phyloP scores from a whole-genome alignment of 495 filamentous ascomycete genomes.

The Hamigera avellanea region DNA sequence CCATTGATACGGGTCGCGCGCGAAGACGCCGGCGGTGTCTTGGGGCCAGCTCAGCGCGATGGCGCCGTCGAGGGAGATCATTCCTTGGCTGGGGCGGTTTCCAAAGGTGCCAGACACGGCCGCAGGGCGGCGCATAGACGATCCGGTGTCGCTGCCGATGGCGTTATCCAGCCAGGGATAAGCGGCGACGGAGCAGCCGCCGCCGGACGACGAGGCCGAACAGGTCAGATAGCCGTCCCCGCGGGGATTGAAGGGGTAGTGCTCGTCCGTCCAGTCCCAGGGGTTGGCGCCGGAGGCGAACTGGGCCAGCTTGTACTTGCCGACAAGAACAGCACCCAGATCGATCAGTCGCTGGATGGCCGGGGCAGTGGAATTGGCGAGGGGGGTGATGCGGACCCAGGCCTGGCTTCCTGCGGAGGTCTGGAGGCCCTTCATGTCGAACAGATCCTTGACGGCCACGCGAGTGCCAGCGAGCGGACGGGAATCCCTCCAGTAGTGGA shows the following conservation, averaged over 20 bases:
- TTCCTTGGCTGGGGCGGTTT: slow-evolving; percentile 36
- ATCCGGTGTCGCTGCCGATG: slow-evolving; percentile 39
- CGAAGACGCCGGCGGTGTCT: slow-evolving; percentile 33
- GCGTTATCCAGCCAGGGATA: slow-evolving; percentile 48
- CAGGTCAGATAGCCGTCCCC: slow-evolving; percentile 46
- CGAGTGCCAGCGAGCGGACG: slow-evolving; percentile 38
- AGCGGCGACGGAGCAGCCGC: slow-evolving; percentile 31
- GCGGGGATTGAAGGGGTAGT: slow-evolving; percentile 43
- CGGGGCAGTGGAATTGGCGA: slow-evolving; percentile 30
- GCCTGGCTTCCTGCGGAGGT: slow-evolving; percentile 45
- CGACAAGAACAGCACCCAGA: slow-evolving; percentile 47
- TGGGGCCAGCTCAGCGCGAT: slow-evolving; percentile 33
- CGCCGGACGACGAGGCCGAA: slow-evolving; percentile 32
- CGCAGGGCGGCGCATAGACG: slow-evolving; percentile 34
- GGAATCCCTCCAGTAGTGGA: slow-evolving; percentile 2
- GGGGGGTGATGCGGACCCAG: slow-evolving; percentile 41
- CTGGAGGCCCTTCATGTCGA: slow-evolving; percentile 41
- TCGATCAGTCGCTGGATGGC: slow-evolving; percentile 45
- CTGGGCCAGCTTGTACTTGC: slow-evolving; percentile 46
- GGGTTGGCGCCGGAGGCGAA: slow-evolving; percentile 46
- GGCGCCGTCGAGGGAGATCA: slow-evolving; percentile 29
- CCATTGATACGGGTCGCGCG: slow-evolving; percentile 1
- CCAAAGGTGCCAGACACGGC: slow-evolving; percentile 37
- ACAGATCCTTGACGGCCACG: slow-evolving; percentile 52
- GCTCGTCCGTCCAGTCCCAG: slow-evolving; percentile 42